Conservation (phyloP, 257 asterid genomes). For the Przewalskia tangutica region DNA sequence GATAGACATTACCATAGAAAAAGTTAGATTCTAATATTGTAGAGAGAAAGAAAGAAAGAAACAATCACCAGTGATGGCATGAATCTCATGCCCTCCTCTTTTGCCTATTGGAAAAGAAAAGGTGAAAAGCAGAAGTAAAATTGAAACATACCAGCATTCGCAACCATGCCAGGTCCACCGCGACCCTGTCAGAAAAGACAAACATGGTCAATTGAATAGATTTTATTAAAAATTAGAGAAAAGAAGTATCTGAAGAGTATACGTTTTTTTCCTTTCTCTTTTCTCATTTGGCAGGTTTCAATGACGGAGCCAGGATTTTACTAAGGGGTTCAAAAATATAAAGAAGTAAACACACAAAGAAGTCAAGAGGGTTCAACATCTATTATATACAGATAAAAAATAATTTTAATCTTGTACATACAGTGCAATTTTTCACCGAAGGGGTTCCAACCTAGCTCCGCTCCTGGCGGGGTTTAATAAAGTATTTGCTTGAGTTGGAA, state of each 20-base stretch:
- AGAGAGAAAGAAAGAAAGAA: not conserved
- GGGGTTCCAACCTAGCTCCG: no score
- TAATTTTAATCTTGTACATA: no score
- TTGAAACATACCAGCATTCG: slow-evolving; percentile 48
- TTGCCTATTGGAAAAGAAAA: not conserved
- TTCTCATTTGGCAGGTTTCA: not conserved
- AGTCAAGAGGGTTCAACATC: no score
- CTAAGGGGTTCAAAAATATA: no score
- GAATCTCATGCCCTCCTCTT: not conserved
- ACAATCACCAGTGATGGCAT: not conserved
- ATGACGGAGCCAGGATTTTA: no score
- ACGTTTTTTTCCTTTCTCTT: not conserved
- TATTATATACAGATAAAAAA: no score
- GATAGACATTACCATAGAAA: slow-evolving; percentile 8
- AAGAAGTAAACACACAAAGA: no score
- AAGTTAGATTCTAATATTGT: not conserved
- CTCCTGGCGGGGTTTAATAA: not conserved
- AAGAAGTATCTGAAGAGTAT: not conserved
- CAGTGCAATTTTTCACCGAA: no score
- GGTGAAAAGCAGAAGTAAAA: slow-evolving; percentile 1
- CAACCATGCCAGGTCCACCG: slow-evolving; percentile 71
- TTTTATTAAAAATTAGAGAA: not conserved
- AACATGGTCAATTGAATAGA: not conserved
- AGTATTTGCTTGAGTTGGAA: not conserved
- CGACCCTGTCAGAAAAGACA: slow-evolving; percentile 60